Percentiles rank a stretch among this genome's conserved stretches.
phyloP scores from a whole-genome alignment of 2,329 filamentous ascomycete species.

The Helminthosporium solani region DNA sequence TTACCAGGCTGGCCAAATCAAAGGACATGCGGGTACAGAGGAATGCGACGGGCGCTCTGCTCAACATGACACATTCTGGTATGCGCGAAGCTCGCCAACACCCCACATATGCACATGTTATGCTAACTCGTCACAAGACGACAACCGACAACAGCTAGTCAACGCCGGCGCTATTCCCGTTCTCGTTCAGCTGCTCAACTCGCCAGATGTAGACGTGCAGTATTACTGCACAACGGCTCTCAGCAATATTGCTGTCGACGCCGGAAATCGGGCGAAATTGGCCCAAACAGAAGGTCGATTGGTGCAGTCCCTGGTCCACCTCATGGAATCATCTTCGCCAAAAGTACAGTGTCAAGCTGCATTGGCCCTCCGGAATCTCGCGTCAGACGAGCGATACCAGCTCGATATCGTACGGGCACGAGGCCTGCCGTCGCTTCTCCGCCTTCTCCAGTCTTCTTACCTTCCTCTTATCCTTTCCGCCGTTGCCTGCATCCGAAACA shows the following conservation, averaged over 20 bases:
- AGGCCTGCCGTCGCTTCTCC: constrained; percentile 80
- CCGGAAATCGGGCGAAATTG: constrained; percentile 84
- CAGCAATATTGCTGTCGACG: constrained; percentile 96
- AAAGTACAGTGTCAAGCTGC: constrained; percentile 99
- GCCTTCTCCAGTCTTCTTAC: constrained; percentile 91
- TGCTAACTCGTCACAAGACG: constrained; percentile 61
- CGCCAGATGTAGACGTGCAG: constrained; percentile 92
- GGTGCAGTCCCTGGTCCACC: constrained; percentile 87
- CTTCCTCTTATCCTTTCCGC: constrained; percentile 93
- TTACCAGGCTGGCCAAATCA: constrained; percentile 91
- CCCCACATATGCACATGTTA: not conserved
- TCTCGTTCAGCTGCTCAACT: constrained; percentile 89
- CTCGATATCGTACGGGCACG: constrained; percentile 91
- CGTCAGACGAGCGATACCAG: constrained; percentile 98
- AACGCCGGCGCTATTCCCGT: constrained; percentile 98
- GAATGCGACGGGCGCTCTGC: constrained; percentile 90
- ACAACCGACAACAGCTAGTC: constrained; percentile 96
- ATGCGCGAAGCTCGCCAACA: constrained; percentile 33
- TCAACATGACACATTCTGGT: constrained; percentile 99
- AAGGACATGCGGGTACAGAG: constrained; percentile 98
- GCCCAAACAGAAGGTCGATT: constrained; percentile 87
- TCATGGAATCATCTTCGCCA: constrained; percentile 91
- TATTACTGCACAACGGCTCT: constrained; percentile 99
- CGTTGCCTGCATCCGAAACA: constrained; percentile 97
- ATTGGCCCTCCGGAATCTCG: constrained; percentile 87